Conservation (phyloP, 163 green algal genomes). For the Chlamydomonas reinhardtii region DNA sequence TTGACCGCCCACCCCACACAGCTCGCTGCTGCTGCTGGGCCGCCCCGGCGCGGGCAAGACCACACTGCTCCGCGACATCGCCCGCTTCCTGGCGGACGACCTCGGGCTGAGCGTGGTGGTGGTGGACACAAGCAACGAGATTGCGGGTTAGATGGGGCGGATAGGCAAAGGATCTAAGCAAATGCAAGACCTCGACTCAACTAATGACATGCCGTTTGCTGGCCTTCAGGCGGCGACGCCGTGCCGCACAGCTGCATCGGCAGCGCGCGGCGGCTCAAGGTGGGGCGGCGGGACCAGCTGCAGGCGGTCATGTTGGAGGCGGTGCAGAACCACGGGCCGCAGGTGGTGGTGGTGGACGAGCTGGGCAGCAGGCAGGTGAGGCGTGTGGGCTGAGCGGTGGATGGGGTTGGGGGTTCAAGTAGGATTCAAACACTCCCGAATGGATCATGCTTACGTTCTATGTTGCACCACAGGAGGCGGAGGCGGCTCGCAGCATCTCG, state of each 20-base stretch:
- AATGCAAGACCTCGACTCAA: no score
- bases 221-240: constrained; percentile 80
- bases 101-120: constrained; percentile 60
- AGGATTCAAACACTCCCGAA: no score
- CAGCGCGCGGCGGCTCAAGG: constrained; percentile 53
- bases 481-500: constrained; percentile 62
- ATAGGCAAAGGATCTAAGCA: no score
- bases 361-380: constrained; percentile 63
- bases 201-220: no score
- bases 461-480: constrained; percentile 62
- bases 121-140: constrained; percentile 1
- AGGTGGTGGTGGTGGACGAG: constrained; percentile 78
- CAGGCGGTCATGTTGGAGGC: constrained; percentile 41
- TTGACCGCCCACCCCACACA: neutral
- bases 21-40: constrained; percentile 74
- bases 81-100: constrained; percentile 72
- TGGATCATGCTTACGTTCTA: no score
- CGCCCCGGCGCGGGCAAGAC: constrained; percentile 84
- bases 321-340: constrained; percentile 61
- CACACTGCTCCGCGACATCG: constrained; percentile 86
- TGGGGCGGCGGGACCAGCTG: constrained; percentile 24
- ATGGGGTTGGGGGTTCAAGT: no score
- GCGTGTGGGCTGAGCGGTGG: neutral
- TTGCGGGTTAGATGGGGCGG: neutral
- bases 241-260: constrained; percentile 60